A percentile compares a stretch with the other conserved stretches of the same genome.
phyloP scores from a whole-genome alignment of 1,139 yeast genomes.

The Yamadazyma siamensis region DNA sequence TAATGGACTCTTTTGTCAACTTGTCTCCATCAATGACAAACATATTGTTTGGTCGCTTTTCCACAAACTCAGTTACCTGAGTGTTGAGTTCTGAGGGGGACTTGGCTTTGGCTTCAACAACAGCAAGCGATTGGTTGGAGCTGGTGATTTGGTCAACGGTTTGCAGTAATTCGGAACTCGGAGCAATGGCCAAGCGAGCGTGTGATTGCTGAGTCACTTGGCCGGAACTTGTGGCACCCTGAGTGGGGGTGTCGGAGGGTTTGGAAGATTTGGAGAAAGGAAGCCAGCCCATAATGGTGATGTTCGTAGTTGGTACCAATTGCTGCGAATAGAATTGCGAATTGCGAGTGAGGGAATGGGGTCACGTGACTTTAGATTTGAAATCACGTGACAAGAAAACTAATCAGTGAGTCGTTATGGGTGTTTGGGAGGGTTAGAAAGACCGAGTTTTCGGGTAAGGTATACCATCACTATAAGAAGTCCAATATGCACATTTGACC shows the following conservation, averaged over 20 bases:
- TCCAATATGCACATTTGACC: too few species aligned
- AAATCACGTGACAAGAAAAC: too few species aligned
- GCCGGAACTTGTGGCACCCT: slow-evolving; percentile 3
- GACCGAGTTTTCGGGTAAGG: too few species aligned
- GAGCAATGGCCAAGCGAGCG: slow-evolving; percentile 18
- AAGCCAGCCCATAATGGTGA: slow-evolving; percentile 16
- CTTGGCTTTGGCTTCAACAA: slow-evolving; percentile 11
- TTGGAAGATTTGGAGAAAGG: slow-evolving; percentile 7
- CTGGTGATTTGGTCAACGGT: slow-evolving; percentile 35
- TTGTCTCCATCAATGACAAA: slow-evolving; percentile 46
- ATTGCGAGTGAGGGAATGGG: too few species aligned
- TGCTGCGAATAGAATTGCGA: too few species aligned
- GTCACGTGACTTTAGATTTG: too few species aligned
- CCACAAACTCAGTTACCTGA: slow-evolving; percentile 18
- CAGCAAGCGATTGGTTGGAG: slow-evolving; percentile 13
- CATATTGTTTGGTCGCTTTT: slow-evolving; percentile 28
- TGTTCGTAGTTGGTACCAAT: too few species aligned
- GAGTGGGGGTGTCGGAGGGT: not conserved
- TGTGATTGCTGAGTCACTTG: slow-evolving; percentile 39
- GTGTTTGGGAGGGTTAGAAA: too few species aligned
- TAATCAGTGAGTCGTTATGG: too few species aligned
- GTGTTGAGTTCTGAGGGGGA: slow-evolving; percentile 11
- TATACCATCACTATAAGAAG: too few species aligned
- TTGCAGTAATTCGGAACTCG: slow-evolving; percentile 32
- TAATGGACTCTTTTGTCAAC: slow-evolving; percentile 35